These are phyloP conservation scores for Pseudisothecium myosuroides DNA, from an alignment of 225 moss, liverwort and hornwort genomes.

Conservation along the genomic window DNA sequence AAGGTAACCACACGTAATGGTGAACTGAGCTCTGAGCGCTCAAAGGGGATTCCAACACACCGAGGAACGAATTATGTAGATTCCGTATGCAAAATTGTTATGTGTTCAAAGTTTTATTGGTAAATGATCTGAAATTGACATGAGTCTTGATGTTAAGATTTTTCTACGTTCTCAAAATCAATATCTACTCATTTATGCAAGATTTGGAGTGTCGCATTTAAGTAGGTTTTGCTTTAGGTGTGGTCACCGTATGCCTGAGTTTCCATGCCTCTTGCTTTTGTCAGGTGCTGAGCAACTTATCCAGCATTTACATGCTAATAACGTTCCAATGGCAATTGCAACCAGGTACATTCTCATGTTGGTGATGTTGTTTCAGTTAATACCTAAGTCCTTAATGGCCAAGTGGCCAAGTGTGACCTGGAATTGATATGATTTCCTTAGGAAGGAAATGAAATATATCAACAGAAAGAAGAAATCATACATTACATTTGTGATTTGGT, in stretches of 20 bases:
- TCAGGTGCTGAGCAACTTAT: slow-evolving; percentile 85
- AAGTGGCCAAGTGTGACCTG: neutral
- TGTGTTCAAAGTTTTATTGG: neutral
- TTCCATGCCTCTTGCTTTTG: neutral
- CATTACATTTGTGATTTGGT: neutral
- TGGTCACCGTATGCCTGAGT: neutral
- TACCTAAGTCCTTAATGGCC: neutral
- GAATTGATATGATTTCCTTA: neutral
- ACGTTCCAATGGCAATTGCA: slow-evolving; percentile 84
- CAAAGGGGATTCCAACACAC: neutral
- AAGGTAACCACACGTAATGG: neutral
- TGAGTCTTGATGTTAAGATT: neutral
- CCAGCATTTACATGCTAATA: slow-evolving; percentile 59
- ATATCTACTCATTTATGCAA: neutral
- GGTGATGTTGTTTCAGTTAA: neutral
- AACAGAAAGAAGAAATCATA: neutral
- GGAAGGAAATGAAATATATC: neutral
- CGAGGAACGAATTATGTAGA: neutral
- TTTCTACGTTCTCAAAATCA: neutral
- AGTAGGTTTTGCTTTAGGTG: neutral
- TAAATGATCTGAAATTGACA: neutral
- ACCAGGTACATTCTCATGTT: slow-evolving; percentile 52
- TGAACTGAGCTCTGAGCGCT: neutral
- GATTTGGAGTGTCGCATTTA: neutral
- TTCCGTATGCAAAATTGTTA: neutral